Evolutionary conservation across 495 filamentous ascomycete genomes (phyloP).

Genomic region (Sporormia fimetaria): DNA sequence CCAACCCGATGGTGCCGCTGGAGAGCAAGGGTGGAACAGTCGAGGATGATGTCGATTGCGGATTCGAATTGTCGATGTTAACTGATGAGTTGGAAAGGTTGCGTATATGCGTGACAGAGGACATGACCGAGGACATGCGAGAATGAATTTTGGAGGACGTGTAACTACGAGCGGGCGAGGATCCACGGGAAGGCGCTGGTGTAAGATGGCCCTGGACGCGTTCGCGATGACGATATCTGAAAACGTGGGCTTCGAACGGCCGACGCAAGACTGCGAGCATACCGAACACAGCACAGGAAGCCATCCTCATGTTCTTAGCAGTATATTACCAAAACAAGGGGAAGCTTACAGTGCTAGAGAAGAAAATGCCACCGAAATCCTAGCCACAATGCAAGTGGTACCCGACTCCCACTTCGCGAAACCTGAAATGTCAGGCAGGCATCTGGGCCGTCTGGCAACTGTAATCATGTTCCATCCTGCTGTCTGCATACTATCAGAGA

Average conservation of each 20-base stretch:
- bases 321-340: not conserved
- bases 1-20: constrained; percentile 10
- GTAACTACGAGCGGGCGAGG: constrained; percentile 13
- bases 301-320: constrained; percentile 12
- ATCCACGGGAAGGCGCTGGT: constrained; percentile 8
- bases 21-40: constrained; percentile 14
- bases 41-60: constrained; percentile 6
- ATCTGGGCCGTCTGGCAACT: constrained; percentile 21
- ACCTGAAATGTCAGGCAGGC: constrained; percentile 5
- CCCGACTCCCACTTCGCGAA: constrained; percentile 16
- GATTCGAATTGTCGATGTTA: constrained; percentile 12
- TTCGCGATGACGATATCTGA: constrained; percentile 13
- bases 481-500: no score
- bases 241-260: constrained; percentile 25
- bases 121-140: no score
- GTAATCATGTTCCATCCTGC: constrained; percentile 25
- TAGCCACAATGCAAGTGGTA: constrained; percentile 13
- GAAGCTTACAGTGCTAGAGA: constrained; percentile 23
- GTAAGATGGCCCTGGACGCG: constrained; percentile 1
- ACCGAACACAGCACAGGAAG: constrained; percentile 19
- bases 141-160: no score
- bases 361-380: constrained; percentile 7
- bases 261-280: constrained; percentile 22
- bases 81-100: constrained; percentile 14
- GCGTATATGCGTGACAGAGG: constrained; percentile 14